Conservation (phyloP, 768 basidiomycete species). For the Trichaptum fuscoviolaceum region DNA sequence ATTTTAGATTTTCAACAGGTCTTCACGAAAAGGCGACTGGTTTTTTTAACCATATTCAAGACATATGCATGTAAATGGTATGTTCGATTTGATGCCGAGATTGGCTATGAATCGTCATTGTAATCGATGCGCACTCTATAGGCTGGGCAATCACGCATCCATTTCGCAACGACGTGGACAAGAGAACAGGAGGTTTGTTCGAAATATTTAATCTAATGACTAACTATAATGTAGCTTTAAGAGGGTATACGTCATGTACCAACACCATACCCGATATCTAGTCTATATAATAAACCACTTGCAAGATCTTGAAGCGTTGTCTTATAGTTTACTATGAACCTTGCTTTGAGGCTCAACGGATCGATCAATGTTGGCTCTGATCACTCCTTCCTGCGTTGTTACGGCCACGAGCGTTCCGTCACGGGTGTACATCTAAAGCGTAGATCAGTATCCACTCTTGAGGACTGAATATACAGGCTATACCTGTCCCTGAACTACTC, state of each 20-base stretch:
- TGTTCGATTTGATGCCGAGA: neutral
- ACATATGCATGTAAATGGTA: neutral
- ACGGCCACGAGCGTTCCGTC: conserved; percentile 66
- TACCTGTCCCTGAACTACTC: conserved; percentile 64
- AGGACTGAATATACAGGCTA: conserved; percentile 7
- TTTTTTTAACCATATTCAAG: neutral
- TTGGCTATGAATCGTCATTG: neutral
- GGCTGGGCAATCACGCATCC: neutral
- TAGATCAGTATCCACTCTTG: conserved; percentile 4
- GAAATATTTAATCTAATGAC: no score
- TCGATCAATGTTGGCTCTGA: conserved; percentile 44
- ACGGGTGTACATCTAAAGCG: conserved; percentile 59
- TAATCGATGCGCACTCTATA: neutral
- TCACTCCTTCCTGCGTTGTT: conserved; percentile 75
- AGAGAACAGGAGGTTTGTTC: no score
- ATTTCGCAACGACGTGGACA: neutral
- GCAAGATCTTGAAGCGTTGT: neutral
- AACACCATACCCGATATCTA: neutral
- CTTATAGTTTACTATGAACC: neutral
- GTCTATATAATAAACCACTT: neutral
- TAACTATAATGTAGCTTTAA: neutral
- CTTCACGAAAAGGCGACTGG: neutral
- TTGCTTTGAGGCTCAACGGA: neutral
- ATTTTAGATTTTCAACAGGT: neutral
- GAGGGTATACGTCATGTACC: neutral